phyloP scores from a whole-genome alignment of 192 early-diverging fungal genomes.

The Backusella psychrophila region DNA sequence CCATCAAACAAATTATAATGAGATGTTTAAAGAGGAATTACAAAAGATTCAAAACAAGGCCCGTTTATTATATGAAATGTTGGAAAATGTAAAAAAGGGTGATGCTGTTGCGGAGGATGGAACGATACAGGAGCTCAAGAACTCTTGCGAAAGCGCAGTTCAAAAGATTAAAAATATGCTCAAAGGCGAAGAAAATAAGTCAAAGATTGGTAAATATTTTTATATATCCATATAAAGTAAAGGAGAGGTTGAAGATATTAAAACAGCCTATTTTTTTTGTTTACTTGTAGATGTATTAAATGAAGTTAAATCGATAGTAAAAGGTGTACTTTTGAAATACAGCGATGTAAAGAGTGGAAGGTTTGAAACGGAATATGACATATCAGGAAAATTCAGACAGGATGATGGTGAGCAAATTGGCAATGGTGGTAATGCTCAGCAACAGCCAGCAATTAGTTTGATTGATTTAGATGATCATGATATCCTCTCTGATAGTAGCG shows the following conservation, averaged over 20 bases:
- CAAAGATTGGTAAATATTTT: neutral
- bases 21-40: conserved; percentile 78
- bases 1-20: conserved; percentile 81
- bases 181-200: conserved; percentile 61
- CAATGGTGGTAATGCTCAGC: neutral
- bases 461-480: conserved; percentile 45
- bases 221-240: conserved; percentile 53
- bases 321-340: conserved; percentile 73
- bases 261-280: neutral
- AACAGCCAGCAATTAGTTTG: conserved; percentile 32
- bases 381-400: neutral
- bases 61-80: conserved; percentile 77
- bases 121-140: conserved; percentile 56
- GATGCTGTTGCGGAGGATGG: conserved; percentile 21
- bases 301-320: conserved; percentile 70
- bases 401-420: neutral
- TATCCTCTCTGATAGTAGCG: neutral
- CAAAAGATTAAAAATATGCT: conserved; percentile 70
- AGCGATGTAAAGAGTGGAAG: conserved; percentile 45
- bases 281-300: neutral
- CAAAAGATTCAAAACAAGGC: conserved; percentile 79
- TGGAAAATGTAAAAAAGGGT: conserved; percentile 65
- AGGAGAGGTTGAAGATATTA: conserved; percentile 27
- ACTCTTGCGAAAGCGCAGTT: conserved; percentile 64
- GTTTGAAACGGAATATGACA: conserved; percentile 36